phyloP scores from a whole-genome alignment of 2,329 filamentous ascomycete genomes.

The Aspergillus intermedius region DNA sequence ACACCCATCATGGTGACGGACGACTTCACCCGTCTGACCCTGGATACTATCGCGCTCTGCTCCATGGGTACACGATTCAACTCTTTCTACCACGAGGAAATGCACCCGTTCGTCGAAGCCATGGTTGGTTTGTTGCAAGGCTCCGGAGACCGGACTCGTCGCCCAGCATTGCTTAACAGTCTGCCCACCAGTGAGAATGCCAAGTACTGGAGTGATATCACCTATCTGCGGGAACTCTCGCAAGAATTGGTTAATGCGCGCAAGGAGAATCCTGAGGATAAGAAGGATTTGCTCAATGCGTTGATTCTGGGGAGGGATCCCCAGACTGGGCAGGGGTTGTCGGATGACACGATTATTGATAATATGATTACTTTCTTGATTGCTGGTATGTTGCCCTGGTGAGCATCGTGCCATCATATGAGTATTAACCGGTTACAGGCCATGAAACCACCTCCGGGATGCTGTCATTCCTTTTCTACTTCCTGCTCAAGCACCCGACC shows the following conservation, averaged over 20 bases:
- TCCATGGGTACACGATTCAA: slow-evolving; percentile 70
- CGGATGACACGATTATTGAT: slow-evolving; percentile 57
- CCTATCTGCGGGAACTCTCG: slow-evolving; percentile 48
- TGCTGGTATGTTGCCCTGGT: slow-evolving; percentile 39
- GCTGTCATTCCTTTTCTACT: slow-evolving; percentile 59
- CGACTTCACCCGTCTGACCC: slow-evolving; percentile 65
- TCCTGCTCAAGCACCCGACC: slow-evolving; percentile 57
- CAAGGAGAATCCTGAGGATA: slow-evolving; percentile 48
- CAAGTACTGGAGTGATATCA: slow-evolving; percentile 26
- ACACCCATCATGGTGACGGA: slow-evolving; percentile 55
- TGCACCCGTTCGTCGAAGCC: slow-evolving; percentile 64
- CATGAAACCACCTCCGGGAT: slow-evolving; percentile 67
- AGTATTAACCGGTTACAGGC: slow-evolving; percentile 24
- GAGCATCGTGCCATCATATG: not conserved
- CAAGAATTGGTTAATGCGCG: slow-evolving; percentile 56
- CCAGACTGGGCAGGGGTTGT: slow-evolving; percentile 59
- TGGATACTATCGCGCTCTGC: slow-evolving; percentile 66
- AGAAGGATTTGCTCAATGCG: slow-evolving; percentile 62
- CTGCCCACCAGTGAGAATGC: slow-evolving; percentile 35
- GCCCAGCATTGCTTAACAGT: slow-evolving; percentile 42
- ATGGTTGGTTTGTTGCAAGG: slow-evolving; percentile 61
- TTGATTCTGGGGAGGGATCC: slow-evolving; percentile 64
- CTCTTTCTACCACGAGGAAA: slow-evolving; percentile 61
- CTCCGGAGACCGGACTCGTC: slow-evolving; percentile 45
- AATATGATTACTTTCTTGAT: slow-evolving; percentile 70